phyloP scores from a whole-genome alignment of 805 yeast genomes.

The Pichia deserticola region DNA sequence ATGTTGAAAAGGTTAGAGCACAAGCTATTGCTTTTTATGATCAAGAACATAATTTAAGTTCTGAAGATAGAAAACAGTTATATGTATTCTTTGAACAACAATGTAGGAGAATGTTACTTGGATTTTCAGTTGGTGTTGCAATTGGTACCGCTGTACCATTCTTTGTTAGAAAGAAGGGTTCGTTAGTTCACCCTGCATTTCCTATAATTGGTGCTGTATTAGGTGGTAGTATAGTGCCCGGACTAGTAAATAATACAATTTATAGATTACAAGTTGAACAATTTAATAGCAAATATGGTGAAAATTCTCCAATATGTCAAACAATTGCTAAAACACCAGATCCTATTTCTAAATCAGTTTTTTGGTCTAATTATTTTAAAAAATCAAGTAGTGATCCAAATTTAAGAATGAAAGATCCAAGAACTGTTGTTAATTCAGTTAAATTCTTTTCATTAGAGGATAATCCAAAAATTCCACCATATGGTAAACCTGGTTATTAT shows the following conservation, averaged over 20 bases:
- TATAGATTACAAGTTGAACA: constrained; percentile 28
- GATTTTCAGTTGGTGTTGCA: constrained; percentile 37
- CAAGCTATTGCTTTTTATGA: constrained; percentile 43
- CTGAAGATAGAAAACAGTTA: constrained; percentile 35
- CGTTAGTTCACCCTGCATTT: constrained; percentile 32
- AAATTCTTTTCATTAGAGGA: constrained; percentile 7
- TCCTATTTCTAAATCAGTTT: constrained; percentile 19
- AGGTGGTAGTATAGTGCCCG: constrained; percentile 30
- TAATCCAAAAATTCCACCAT: constrained; percentile 4
- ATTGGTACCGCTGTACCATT: constrained; percentile 39
- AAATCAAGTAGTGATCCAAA: constrained; percentile 45
- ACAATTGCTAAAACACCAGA: constrained; percentile 22
- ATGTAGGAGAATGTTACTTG: constrained; percentile 27
- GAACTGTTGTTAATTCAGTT: constrained; percentile 15
- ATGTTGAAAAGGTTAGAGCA: constrained; percentile 30
- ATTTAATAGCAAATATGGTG: constrained; percentile 21
- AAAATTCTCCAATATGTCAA: constrained; percentile 16
- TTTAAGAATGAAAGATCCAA: constrained; percentile 50
- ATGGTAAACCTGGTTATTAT: constrained; percentile 10
- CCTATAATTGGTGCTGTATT: constrained; percentile 36
- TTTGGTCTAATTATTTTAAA: constrained; percentile 47
- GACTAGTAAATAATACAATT: constrained; percentile 22
- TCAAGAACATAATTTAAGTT: constrained; percentile 36
- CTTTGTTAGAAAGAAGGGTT: constrained; percentile 28
- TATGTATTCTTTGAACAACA: constrained; percentile 32